Evolutionary conservation across 352 stramenopile genomes (phyloP).

Genomic region (Thalassiosira mediterranea): DNA sequence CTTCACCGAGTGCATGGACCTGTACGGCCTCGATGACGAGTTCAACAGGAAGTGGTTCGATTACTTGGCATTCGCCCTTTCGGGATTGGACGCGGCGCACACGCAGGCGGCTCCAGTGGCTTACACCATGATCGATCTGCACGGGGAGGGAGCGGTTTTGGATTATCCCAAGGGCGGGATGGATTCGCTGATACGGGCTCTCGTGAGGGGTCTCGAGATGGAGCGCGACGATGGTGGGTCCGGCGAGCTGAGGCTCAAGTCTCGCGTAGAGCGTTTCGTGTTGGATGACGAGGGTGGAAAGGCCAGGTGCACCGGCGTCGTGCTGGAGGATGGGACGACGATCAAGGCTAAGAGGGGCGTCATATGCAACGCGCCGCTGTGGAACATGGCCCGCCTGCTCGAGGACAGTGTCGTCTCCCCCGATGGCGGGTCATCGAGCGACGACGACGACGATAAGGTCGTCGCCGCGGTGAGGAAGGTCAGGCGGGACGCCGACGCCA

Average conservation of each 20-base stretch:
- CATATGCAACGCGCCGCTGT: slow-evolving; percentile 84
- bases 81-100: slow-evolving; percentile 70
- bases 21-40: slow-evolving; percentile 53
- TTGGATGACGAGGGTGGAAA: slow-evolving; percentile 63
- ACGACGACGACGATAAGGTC: slow-evolving; percentile 28
- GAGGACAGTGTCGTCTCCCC: slow-evolving; percentile 65
- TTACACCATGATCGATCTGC: slow-evolving; percentile 85
- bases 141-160: slow-evolving; percentile 73
- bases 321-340: slow-evolving; percentile 58
- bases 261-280: slow-evolving; percentile 68
- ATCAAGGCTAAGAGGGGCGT: slow-evolving; percentile 76
- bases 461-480: slow-evolving; percentile 53
- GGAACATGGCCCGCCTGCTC: slow-evolving; percentile 78
- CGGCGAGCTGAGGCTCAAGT: slow-evolving; percentile 67
- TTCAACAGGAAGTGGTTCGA: slow-evolving; percentile 82
- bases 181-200: slow-evolving; percentile 75
- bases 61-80: slow-evolving; percentile 85
- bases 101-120: slow-evolving; percentile 78
- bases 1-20: slow-evolving; percentile 66
- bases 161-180: slow-evolving; percentile 86
- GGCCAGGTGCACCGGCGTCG: slow-evolving; percentile 66
- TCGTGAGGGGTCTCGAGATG: slow-evolving; percentile 64
- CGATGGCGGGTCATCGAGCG: too few relatives aligned
- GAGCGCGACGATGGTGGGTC: slow-evolving; percentile 26
- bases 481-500: slow-evolving; percentile 59